A percentile compares a stretch with the other conserved stretches of the same genome.
These are phyloP conservation scores for Phaeolepiota aurea DNA, from an alignment of 768 basidiomycete species.

Conservation along the genomic window DNA sequence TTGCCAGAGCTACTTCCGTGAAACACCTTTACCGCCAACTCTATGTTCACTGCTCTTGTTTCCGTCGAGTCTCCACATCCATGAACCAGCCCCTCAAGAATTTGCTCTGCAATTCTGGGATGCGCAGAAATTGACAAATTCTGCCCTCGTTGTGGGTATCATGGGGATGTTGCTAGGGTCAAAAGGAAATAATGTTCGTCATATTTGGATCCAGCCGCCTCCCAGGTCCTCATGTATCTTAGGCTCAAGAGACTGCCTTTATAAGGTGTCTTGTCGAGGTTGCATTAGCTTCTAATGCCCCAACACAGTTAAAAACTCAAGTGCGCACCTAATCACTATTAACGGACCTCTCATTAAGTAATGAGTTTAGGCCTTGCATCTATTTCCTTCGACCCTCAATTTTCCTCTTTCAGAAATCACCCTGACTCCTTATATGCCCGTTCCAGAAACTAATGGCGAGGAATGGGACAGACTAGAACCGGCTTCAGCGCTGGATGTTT, in stretches of 20 bases:
- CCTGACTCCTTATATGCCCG: conserved; percentile 67
- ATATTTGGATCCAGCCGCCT: not conserved
- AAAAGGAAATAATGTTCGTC: conserved; percentile 55
- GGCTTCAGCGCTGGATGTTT: conserved; percentile 71
- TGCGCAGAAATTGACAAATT: conserved; percentile 78
- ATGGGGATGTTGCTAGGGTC: conserved; percentile 80
- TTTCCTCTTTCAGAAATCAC: conserved; percentile 62
- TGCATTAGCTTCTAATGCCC: conserved; percentile 90
- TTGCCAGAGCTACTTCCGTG: conserved; percentile 88
- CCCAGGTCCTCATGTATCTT: conserved; percentile 3
- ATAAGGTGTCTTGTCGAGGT: conserved; percentile 81
- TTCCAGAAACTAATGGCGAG: conserved; percentile 79
- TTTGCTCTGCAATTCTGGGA: conserved; percentile 98
- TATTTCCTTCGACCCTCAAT: conserved; percentile 37
- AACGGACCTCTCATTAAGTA: conserved; percentile 3
- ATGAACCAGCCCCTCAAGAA: conserved; percentile 65
- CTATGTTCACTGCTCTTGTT: conserved; percentile 65
- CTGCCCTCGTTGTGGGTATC: conserved; percentile 69
- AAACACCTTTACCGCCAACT: conserved; percentile 65
- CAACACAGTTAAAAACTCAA: conserved; percentile 81
- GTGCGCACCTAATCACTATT: conserved; percentile 24
- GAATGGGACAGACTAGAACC: conserved; percentile 87
- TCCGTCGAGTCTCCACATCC: conserved; percentile 51
- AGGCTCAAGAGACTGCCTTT: conserved; percentile 55
- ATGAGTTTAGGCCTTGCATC: conserved; percentile 29